These are phyloP conservation scores for Fusarium algeriense DNA, from an alignment of 2,329 filamentous ascomycete genomes.

Conservation along the genomic window DNA sequence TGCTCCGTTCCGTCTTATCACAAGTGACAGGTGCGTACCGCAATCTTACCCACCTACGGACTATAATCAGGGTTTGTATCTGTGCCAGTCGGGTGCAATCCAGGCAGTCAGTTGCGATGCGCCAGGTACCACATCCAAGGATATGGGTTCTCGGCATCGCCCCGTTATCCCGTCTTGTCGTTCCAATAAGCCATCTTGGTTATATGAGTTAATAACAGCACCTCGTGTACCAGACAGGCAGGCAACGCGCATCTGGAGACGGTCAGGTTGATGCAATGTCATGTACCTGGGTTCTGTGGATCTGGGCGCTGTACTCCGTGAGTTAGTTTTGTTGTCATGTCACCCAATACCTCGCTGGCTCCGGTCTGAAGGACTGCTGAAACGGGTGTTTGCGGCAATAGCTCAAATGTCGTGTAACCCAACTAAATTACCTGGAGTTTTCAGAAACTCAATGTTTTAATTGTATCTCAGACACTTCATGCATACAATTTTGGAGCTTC, in stretches of 20 bases:
- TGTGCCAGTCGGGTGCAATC: slow-evolving; percentile 19
- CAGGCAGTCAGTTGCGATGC: neutral
- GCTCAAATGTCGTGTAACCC: slow-evolving; percentile 19
- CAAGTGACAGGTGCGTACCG: neutral
- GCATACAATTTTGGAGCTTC: neutral
- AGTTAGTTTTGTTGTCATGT: slow-evolving; percentile 1
- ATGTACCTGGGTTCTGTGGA: slow-evolving; percentile 10
- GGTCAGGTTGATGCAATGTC: slow-evolving; percentile 14
- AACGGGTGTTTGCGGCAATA: slow-evolving; percentile 25
- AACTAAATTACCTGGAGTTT: slow-evolving; percentile 1
- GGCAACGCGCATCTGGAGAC: slow-evolving; percentile 22
- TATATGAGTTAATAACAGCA: neutral
- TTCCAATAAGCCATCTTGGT: slow-evolving; percentile 1
- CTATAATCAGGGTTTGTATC: slow-evolving; percentile 1
- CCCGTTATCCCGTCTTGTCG: slow-evolving; percentile 6
- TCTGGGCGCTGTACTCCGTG: neutral
- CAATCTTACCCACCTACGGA: slow-evolving; percentile 12
- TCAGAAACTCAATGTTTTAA: neutral
- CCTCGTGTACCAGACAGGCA: slow-evolving; percentile 3
- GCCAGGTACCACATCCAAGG: slow-evolving; percentile 20
- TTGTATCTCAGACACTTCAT: neutral
- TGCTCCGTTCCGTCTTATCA: slow-evolving; percentile 25
- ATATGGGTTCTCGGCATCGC: slow-evolving; percentile 9
- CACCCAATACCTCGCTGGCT: neutral
- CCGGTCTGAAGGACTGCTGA: neutral